phyloP scores from a whole-genome alignment of 768 basidiomycete genomes.

The Leucocoprinus birnbaumii region DNA sequence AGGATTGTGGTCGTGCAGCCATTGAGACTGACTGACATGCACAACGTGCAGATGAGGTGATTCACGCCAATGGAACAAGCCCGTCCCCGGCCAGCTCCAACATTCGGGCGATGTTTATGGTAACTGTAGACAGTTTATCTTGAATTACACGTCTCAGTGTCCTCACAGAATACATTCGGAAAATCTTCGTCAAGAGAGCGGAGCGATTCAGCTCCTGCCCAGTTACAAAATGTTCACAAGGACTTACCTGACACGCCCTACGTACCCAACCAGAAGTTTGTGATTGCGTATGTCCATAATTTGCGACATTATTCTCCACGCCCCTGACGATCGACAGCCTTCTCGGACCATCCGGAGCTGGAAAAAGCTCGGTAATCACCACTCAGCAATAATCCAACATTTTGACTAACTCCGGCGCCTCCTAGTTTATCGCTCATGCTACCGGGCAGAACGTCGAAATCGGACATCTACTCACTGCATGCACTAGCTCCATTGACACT shows the following conservation, averaged over 20 bases:
- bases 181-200: not conserved
- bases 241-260: too few relatives aligned
- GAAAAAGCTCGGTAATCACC: slow-evolving; percentile 7
- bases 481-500: slow-evolving; percentile 4
- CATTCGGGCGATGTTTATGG: too few relatives aligned
- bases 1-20: too few relatives aligned
- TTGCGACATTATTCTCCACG: not conserved
- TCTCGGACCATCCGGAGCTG: slow-evolving; percentile 6
- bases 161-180: not conserved
- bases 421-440: slow-evolving; percentile 10
- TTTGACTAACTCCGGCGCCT: not conserved
- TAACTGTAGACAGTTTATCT: too few relatives aligned
- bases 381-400: not conserved
- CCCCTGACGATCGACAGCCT: not conserved
- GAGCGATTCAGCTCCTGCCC: not conserved
- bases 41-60: too few relatives aligned
- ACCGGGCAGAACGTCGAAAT: slow-evolving; percentile 11
- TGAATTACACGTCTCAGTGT: not conserved
- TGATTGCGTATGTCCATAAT: not conserved
- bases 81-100: too few relatives aligned
- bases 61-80: too few relatives aligned
- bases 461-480: slow-evolving; percentile 7
- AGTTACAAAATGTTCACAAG: too few relatives aligned
- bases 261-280: slow-evolving; percentile 5
- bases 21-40: too few relatives aligned